phyloP scores from a whole-genome alignment of 306 rosid species.

The Citrullus mucosospermus region DNA sequence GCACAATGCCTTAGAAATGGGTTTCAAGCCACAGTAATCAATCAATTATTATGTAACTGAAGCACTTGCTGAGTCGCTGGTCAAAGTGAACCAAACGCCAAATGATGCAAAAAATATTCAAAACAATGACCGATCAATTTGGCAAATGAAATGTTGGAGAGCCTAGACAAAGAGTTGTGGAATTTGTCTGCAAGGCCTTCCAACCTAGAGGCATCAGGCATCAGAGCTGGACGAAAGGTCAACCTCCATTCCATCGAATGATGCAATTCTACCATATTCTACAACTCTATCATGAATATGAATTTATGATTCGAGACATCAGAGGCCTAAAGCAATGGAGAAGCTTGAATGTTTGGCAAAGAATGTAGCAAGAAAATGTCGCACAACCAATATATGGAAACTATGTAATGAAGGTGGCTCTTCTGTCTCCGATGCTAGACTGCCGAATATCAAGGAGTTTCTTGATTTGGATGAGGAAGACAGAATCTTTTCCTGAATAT shows the following conservation, averaged over 20 bases:
- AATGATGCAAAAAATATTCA: neutral
- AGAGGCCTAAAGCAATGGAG: neutral
- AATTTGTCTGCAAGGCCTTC: neutral
- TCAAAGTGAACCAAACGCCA: neutral
- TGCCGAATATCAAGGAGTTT: neutral
- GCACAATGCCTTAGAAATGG: neutral
- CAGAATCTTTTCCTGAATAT: neutral
- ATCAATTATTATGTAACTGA: neutral
- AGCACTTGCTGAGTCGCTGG: neutral
- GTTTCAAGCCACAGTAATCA: neutral
- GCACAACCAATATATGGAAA: neutral
- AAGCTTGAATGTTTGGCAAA: neutral
- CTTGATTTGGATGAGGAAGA: neutral
- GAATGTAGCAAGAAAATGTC: neutral
- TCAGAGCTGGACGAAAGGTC: neutral
- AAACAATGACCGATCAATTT: neutral
- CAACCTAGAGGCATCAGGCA: neutral
- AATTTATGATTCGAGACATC: neutral
- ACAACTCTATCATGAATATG: neutral
- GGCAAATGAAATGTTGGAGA: neutral
- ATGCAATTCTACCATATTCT: neutral
- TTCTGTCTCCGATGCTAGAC: neutral
- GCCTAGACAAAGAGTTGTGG: neutral
- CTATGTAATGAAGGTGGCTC: neutral
- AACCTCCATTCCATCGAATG: neutral